Percentiles rank a stretch among this genome's conserved stretches.
Conservation (phyloP, 1,139 yeast species). For the Saccharomyces hybrid region DNA sequence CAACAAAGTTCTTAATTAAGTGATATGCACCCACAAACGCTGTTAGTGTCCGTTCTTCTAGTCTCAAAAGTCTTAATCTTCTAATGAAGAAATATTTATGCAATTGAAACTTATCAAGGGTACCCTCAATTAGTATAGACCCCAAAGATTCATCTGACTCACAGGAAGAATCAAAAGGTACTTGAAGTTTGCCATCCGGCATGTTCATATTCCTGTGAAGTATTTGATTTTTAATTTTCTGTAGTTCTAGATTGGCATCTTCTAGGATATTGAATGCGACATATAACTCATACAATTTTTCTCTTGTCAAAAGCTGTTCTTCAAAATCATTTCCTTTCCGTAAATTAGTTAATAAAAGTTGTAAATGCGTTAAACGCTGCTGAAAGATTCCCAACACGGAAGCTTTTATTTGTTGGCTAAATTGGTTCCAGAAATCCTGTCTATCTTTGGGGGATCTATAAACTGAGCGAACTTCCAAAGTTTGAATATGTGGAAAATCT, state of each 20-base stretch:
- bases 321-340: conserved; percentile 3
- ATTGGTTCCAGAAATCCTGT: conserved; percentile 26
- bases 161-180: conserved; percentile 13
- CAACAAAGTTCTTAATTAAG: conserved; percentile 13
- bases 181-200: conserved; percentile 20
- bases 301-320: conserved; percentile 16
- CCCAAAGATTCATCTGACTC: conserved; percentile 10
- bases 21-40: conserved; percentile 10
- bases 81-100: conserved; percentile 19
- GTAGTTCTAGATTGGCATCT: conserved; percentile 21
- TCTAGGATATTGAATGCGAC: conserved; percentile 21
- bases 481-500: conserved; percentile 27
- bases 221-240: conserved; percentile 12
- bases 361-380: conserved; percentile 15
- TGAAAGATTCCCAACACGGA: conserved; percentile 24
- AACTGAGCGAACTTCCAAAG: conserved; percentile 28
- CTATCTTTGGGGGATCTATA: conserved; percentile 28
- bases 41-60: conserved; percentile 1
- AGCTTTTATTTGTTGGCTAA: conserved; percentile 19
- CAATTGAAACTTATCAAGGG: conserved; percentile 18
- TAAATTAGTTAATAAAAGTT: conserved; percentile 6
- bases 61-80: background rate
- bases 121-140: conserved; percentile 10
- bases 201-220: conserved; percentile 6
- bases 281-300: conserved; percentile 22